Evolutionary conservation across 2,329 filamentous ascomycete species (phyloP), one percentile per base, ranked within the genome.

Genomic region (Fusarium sp.): DNA sequence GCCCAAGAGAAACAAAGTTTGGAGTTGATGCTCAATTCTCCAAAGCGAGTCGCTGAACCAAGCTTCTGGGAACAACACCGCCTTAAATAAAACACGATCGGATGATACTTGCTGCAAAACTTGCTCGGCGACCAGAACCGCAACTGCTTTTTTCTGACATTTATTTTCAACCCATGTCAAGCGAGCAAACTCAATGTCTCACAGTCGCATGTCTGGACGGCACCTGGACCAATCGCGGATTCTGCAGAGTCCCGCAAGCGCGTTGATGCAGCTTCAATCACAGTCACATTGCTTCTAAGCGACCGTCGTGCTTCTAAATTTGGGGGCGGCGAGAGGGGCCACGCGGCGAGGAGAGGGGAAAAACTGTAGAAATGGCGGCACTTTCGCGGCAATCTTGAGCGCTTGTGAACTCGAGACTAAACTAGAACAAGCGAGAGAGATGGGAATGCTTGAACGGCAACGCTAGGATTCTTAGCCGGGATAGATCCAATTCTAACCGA

Each of bases 331-430:
- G 29, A 6, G 29, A 31, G 22, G 56, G 53, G 40, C 46, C 56
- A 61, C 29, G 59, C 44, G 64, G 62, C 12, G 40, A 36, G 35
- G 17, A 38, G 36, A 38, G 36, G 36, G 36, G 36, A 42, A 42
- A 42, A 20, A 42, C n/a, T 12, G 40, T 42, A 22, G 40, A 42
- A 42, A 42, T 42, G 40, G 40, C 40, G 40, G 31, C 66, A 63
- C 66, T 63, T 31, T 51, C 65, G 66, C 66, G 66, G 66, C 51
- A 69, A 66, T 40, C 24, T 24, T 62, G 51, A 58, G 66, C 66
- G 66, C 63, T 69, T 69, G 55, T 29, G 11, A 31, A 22, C 44
- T 5, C 20, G 11, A 22, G 44, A 10, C 35, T 42, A 42, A 20
- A n/a, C 11, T 22, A 20, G 20, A 22, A 42, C 40, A 22, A 22